Base-by-base conservation (phyloP, 768 basidiomycete genomes). In the Leccinum boreale region DNA sequence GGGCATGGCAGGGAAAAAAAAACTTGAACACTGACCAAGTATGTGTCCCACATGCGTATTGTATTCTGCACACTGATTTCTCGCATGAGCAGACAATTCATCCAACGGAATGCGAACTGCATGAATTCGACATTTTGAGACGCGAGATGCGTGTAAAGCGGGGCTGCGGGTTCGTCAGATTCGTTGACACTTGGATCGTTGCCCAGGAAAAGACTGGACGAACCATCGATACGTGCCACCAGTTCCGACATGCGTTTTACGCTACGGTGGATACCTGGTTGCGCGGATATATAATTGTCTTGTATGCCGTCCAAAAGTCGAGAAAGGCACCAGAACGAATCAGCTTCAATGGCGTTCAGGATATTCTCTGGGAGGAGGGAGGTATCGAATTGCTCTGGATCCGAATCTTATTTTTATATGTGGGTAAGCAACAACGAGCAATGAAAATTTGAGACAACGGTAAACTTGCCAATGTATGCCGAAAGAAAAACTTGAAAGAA, bases 101-200 rank as follows among this genome's bases (percentile, higher is more conserved):
- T 98, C 97, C 97, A 99, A 52, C 97, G 83, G 75, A 99, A 99
- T 39, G 97, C 96, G 66, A 99, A 99, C 70, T 99, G 97, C 88
- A 99, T 97, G 69, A 97, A 99, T 77, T 98, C 95, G 64, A 99
- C 94, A 66, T 90, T 92, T 74, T 99, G 89, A 11, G 86, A 76
- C 60, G 89, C 87, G 52, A 99, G 81, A 74, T 99, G 97, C 7
- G 83, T 76, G 5, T 87, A 81, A n/a, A 99, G 81, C 2, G 94
- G 92, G 19, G 89, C 93, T 96, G 36, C 57, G 15, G 28, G 31
- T 57, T 52, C 8, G 48, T 52, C 28, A 33, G 28, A 35, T 5
- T 28, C 17, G 31, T 61, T 10, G 53, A 39, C 48, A 21, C 14
- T 7, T 24, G n/a, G 17, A 17, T 23, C 12, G 6, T 47, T 23